Evolutionary conservation across 1,139 yeast genomes (phyloP).

Genomic region (Wickerhamomyces sp.): DNA sequence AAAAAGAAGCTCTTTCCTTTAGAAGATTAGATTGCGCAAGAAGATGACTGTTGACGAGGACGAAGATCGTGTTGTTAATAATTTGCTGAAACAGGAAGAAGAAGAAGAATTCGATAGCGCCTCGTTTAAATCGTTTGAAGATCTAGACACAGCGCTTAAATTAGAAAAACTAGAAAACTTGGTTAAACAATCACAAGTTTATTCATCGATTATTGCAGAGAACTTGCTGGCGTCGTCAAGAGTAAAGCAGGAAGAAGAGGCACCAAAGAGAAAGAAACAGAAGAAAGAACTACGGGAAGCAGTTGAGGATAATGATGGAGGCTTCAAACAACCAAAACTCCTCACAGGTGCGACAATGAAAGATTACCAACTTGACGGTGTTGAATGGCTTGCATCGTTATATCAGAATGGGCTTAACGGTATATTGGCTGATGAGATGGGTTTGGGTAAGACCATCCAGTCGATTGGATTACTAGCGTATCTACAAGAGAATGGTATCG

Average conservation of each 20-base stretch:
- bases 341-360: slow-evolving; percentile 67
- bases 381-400: slow-evolving; percentile 83
- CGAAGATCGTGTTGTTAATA: slow-evolving; percentile 21
- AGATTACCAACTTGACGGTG: slow-evolving; percentile 83
- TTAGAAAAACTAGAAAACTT: slow-evolving; percentile 61
- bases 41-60: slow-evolving; percentile 19
- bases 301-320: slow-evolving; percentile 7
- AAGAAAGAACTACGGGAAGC: slow-evolving; percentile 13
- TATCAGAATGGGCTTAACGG: slow-evolving; percentile 95
- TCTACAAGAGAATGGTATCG: slow-evolving; percentile 70
- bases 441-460: slow-evolving; percentile 88
- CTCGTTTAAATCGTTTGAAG: slow-evolving; percentile 38
- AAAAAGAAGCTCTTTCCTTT: too few species aligned
- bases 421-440: slow-evolving; percentile 96
- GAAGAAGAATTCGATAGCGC: slow-evolving; percentile 33
- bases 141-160: slow-evolving; percentile 38
- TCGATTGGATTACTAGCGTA: slow-evolving; percentile 75
- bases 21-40: too few species aligned
- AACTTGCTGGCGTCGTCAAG: slow-evolving; percentile 43
- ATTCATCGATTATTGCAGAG: slow-evolving; percentile 78
- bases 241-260: slow-evolving; percentile 2
- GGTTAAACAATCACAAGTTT: slow-evolving; percentile 78
- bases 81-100: slow-evolving; percentile 15
- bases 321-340: slow-evolving; percentile 54
- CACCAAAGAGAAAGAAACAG: slow-evolving; percentile 24